phyloP scores from a whole-genome alignment of 805 yeast genomes.

The Hanseniaspora osmophila region DNA sequence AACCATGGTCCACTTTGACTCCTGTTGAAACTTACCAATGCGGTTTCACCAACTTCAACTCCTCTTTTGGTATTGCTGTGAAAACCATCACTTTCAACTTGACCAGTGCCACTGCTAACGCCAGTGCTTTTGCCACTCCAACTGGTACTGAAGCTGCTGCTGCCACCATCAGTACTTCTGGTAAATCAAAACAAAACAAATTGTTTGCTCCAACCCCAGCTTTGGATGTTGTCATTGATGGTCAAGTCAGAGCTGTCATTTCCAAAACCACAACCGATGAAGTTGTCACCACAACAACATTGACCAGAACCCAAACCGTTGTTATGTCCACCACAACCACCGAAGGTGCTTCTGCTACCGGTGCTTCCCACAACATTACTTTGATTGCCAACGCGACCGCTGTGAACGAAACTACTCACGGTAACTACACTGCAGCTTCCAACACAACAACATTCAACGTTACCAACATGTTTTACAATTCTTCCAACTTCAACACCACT shows the following conservation, averaged over 20 bases:
- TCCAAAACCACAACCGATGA: slow-evolving; percentile 18
- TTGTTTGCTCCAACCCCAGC: slow-evolving; percentile 14
- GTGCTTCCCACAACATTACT: slow-evolving; percentile 9
- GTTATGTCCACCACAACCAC: slow-evolving; percentile 17
- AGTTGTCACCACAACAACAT: slow-evolving; percentile 16
- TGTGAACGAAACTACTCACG: slow-evolving; percentile 6
- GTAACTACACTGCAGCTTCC: slow-evolving; percentile 27
- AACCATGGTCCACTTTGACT: slow-evolving; percentile 13
- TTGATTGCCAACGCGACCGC: slow-evolving; percentile 15
- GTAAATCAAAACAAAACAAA: slow-evolving; percentile 8
- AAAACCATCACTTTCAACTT: slow-evolving; percentile 6
- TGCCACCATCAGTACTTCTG: too few relatives aligned
- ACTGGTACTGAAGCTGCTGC: too few relatives aligned
- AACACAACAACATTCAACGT: slow-evolving; percentile 20
- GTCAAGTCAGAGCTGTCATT: slow-evolving; percentile 11
- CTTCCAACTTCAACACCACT: slow-evolving; percentile 13
- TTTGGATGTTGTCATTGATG: slow-evolving; percentile 12
- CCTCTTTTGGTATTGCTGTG: slow-evolving; percentile 30
- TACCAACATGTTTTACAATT: slow-evolving; percentile 17
- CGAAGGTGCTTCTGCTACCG: too few relatives aligned
- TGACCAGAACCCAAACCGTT: slow-evolving; percentile 19
- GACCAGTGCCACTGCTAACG: slow-evolving; percentile 7
- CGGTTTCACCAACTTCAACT: slow-evolving; percentile 24
- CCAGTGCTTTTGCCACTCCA: background rate
- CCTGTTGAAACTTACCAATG: slow-evolving; percentile 27